Evolutionary conservation across 257 asterid species (phyloP).

Genomic region (Capsicum baccatum): DNA sequence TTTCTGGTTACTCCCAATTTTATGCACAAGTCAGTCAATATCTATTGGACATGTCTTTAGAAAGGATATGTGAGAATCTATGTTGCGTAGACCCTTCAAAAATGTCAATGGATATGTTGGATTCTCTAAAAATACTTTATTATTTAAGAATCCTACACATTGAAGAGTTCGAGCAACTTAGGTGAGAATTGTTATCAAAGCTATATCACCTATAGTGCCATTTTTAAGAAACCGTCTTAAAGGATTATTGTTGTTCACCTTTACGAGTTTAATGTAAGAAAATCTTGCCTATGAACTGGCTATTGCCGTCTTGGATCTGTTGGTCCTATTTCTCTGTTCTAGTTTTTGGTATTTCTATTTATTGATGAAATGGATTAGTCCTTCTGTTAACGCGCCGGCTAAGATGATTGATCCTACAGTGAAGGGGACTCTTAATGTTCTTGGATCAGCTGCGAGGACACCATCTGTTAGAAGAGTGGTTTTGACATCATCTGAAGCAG

Average conservation of each 20-base stretch:
- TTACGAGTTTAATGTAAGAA: not conserved
- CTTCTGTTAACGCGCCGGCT: constrained; percentile 39
- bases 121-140: no score
- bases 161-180: no score
- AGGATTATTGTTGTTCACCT: not conserved
- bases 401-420: constrained; percentile 85
- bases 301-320: not conserved
- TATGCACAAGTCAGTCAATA: not conserved
- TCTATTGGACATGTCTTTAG: not conserved
- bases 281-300: not conserved
- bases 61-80: not conserved
- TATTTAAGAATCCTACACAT: no score
- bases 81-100: no score
- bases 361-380: not conserved
- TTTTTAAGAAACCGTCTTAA: no score
- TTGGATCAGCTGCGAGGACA: constrained; percentile 67
- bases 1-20: not conserved
- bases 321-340: not conserved
- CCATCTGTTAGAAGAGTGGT: constrained; percentile 67
- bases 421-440: constrained; percentile 84
- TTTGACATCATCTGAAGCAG: constrained; percentile 80
- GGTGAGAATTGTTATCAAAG: no score
- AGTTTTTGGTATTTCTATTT: not conserved
- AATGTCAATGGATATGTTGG: no score
- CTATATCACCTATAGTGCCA: no score